Conservation (phyloP, 2,329 filamentous ascomycete species). For the Nectriaceae sp. region DNA sequence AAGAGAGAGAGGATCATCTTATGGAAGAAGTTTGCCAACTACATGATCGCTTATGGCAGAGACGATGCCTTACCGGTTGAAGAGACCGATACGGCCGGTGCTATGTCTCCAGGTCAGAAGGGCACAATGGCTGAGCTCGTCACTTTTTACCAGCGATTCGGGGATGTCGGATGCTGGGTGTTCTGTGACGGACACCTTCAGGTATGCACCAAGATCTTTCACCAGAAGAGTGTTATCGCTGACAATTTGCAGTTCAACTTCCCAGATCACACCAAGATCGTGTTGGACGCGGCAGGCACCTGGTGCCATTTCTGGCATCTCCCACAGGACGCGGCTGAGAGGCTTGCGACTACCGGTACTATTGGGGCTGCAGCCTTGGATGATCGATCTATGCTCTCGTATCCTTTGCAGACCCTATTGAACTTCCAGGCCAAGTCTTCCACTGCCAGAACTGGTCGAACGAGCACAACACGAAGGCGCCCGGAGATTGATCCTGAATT, state of each 20-base stretch:
- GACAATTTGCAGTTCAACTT: conserved; percentile 70
- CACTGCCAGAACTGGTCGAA: conserved; percentile 41
- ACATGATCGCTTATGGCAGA: conserved; percentile 73
- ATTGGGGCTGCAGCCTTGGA: conserved; percentile 71
- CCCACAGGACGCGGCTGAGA: conserved; percentile 67
- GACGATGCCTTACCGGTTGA: conserved; percentile 62
- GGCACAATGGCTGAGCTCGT: conserved; percentile 59
- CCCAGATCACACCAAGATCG: conserved; percentile 84
- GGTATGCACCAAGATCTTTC: conserved; percentile 41
- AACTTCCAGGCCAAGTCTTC: conserved; percentile 61
- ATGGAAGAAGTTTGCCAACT: conserved; percentile 75
- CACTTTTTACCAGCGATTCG: conserved; percentile 79
- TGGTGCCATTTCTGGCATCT: conserved; percentile 80
- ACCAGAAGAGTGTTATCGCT: neutral
- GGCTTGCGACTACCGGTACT: conserved; percentile 65
- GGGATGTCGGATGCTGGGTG: conserved; percentile 79
- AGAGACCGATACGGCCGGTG: conserved; percentile 43
- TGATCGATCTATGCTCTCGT: conserved; percentile 70
- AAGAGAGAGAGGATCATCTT: conserved; percentile 67
- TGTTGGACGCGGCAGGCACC: conserved; percentile 72
- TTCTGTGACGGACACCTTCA: conserved; percentile 80
- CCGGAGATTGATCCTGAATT: conserved; percentile 63
- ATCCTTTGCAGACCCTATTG: conserved; percentile 71
- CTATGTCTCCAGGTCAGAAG: conserved; percentile 40
- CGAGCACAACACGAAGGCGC: conserved; percentile 52